These are phyloP conservation scores for Wickerhamiella australiensis DNA, from an alignment of 805 yeast genomes.

Conservation along the genomic window DNA sequence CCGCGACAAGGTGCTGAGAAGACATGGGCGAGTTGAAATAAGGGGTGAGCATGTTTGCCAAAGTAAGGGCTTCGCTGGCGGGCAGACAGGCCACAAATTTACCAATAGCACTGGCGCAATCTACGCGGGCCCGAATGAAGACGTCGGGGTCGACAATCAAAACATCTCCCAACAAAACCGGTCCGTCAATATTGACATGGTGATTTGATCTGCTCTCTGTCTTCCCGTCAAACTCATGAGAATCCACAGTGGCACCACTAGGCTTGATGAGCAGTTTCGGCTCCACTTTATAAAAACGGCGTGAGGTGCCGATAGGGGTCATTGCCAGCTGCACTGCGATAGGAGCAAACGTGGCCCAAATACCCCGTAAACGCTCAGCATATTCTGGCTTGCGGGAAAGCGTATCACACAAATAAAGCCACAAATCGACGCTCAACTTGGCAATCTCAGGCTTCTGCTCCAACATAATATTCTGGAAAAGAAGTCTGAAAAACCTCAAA, in stretches of 20 bases:
- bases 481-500: slow-evolving; percentile 55
- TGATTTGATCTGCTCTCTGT: slow-evolving; percentile 14
- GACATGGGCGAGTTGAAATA: slow-evolving; percentile 54
- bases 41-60: slow-evolving; percentile 19
- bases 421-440: slow-evolving; percentile 49
- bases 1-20: slow-evolving; percentile 64
- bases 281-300: slow-evolving; percentile 79
- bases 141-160: slow-evolving; percentile 67
- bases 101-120: slow-evolving; percentile 70
- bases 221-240: slow-evolving; percentile 11
- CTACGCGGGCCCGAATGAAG: slow-evolving; percentile 60
- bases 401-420: slow-evolving; percentile 37
- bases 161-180: slow-evolving; percentile 83
- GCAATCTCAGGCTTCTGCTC: slow-evolving; percentile 77
- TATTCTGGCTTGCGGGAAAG: slow-evolving; percentile 1
- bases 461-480: slow-evolving; percentile 76
- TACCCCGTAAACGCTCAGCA: neutral
- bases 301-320: slow-evolving; percentile 92
- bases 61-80: neutral
- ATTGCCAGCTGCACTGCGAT: slow-evolving; percentile 46
- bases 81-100: slow-evolving; percentile 25
- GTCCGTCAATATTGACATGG: slow-evolving; percentile 77
- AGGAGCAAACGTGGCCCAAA: slow-evolving; percentile 30
- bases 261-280: slow-evolving; percentile 64
- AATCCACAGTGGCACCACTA: slow-evolving; percentile 42